Evolutionary conservation across 129 eudicot species (phyloP), one percentile per base, ranked within the genome.

Genomic region (Pulicaria dysenterica): DNA sequence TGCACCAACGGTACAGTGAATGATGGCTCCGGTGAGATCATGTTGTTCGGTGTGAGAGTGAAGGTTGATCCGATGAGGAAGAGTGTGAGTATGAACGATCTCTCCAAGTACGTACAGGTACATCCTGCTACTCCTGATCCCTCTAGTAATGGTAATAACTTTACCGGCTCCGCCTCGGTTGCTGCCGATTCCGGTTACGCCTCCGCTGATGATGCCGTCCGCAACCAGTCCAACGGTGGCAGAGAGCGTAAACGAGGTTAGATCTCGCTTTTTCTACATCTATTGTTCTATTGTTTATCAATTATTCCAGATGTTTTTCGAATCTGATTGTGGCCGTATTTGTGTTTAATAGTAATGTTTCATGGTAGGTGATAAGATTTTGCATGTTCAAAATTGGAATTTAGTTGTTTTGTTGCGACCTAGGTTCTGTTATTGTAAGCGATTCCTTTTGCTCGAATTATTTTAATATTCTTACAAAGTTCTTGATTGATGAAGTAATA

Each of bases 41-140:
- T 94, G 89, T 53, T 94, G 81, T 94, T 94, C 38, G 99, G 99
- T 2, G 99, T 94, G 39, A 77, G 99, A 59, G 89, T 94, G 9
- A 87, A 75, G 76, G 91, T 90, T 49, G 99, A 90, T 79, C 95
- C 99, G 8, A 88, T 94, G 96, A 90, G 99, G 83, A 94, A 94
- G 86, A 90, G 97, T 64, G 99, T 86, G 9, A 90, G 97, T 75
- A 85, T 94, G 89, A 94, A 88, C 73, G 83, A 94, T 65, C 85
- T 94, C 5, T 88, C 99, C 3, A 89, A 94, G 56, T 94, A 94
- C 54, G 82, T 82, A 60, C 85, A 76, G 8, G 39, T 49, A n/a
- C 79, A 64, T 3, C 47, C 72, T 13, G 39, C 16, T 5, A 83
- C 84, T 24, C 81, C 51, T 57, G 81, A 71, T 24, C 72, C 83